Evolutionary conservation across 2,329 filamentous ascomycete species (phyloP).

Genomic region (Colletotrichum chlorophyti): DNA sequence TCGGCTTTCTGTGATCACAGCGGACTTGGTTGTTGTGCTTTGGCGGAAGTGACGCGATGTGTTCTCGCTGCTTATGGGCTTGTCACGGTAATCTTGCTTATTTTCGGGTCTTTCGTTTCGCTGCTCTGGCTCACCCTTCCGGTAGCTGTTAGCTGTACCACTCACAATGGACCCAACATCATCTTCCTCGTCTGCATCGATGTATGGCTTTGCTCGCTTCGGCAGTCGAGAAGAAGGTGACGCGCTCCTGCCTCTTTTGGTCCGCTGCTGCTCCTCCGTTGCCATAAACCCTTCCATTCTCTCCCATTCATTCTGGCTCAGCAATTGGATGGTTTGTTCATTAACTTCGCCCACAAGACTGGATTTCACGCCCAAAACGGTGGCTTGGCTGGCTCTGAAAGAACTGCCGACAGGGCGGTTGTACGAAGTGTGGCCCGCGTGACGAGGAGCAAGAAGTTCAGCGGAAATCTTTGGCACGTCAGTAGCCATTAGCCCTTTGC

Average conservation of each 20-base stretch:
- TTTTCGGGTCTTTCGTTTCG: not conserved
- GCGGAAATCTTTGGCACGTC: not conserved
- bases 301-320: not conserved
- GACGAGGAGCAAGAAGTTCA: not conserved
- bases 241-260: not conserved
- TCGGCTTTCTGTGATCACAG: not conserved
- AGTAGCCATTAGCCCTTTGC: not conserved
- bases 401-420: constrained; percentile 1
- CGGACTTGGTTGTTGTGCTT: not conserved
- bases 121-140: not conserved
- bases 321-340: not conserved
- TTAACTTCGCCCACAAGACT: not conserved
- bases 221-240: not conserved
- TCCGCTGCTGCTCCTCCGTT: not conserved
- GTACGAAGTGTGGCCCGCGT: not conserved
- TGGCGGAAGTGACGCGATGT: constrained; percentile 2
- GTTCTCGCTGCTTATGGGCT: not conserved
- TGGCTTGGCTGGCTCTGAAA: not conserved
- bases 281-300: not conserved
- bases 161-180: not conserved
- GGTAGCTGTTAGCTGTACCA: not conserved
- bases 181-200: not conserved
- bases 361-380: not conserved
- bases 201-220: not conserved
- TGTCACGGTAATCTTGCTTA: not conserved